Evolutionary conservation across 257 asterid species (phyloP), one percentile per base, ranked within the genome.

Genomic region (Penstemon newberryi): DNA sequence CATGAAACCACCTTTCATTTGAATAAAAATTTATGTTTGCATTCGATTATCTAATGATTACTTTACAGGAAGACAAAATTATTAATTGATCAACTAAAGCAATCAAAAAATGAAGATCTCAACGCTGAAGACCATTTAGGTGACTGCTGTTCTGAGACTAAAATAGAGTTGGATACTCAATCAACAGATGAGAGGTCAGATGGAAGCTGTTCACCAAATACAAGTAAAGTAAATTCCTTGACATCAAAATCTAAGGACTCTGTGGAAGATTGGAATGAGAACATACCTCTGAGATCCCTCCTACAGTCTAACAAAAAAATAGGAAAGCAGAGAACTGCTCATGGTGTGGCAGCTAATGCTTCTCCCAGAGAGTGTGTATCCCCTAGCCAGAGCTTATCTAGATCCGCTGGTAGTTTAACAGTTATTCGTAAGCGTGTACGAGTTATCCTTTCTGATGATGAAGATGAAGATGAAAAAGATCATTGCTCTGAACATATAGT

Each of bases 391-490:
- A 83, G 82, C 78, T 56, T 75, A 33, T 84, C 87, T 40, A 78
- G 76, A 67, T 82, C 96, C 72, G 53, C 81, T 66, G 84, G 77
- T 72, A 77, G 87, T 77, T 81, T 75, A 66, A 75, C 85, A 52
- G 80, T 79, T 63, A 80, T 80, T 40, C 84, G 86, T 70, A 94
- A 94, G 70, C 97, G 96, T 75, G 75, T 64, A n/a, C 93, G 90
- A n/a, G 70, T 85, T 73, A 74, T 94, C 73, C 85, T 94, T 54
- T 89, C 96, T 70, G 97, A 94, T 72, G 97, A 82, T 78, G 97
- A 92, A 74, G 73, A 63, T 71, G 94, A 84, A 73, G 65, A 63
- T 53, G 79, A 73, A 40, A 89, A 86, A 56, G 81, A 75, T 12
- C 57, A 61, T 65, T 63, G 71, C 69, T 76, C 85, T 13, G 78